Conservation (phyloP, 495 filamentous ascomycete species). For the Hypoxylon cercidicola region DNA sequence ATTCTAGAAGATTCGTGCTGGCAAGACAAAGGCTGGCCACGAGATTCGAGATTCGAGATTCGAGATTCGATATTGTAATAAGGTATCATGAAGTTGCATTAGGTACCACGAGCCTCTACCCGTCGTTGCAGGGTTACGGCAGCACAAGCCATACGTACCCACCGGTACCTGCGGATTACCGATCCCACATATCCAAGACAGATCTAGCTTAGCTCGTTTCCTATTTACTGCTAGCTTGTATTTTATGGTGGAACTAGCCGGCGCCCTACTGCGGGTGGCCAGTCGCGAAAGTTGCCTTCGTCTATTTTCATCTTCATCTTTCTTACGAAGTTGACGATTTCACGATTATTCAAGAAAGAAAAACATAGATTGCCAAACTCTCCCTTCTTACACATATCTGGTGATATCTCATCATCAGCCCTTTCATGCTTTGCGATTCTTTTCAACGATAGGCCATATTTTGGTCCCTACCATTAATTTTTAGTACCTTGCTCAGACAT, state of each 20-base stretch:
- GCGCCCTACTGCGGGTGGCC: slow-evolving; percentile 15
- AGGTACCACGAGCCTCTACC: no score
- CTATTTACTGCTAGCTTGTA: slow-evolving; percentile 21
- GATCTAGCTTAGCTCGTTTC: slow-evolving; percentile 16
- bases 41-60: no score
- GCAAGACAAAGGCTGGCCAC: no score
- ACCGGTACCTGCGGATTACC: slow-evolving; percentile 1
- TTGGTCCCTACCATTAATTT: slow-evolving; percentile 3
- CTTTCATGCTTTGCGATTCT: background rate
- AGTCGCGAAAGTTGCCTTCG: slow-evolving; percentile 27
- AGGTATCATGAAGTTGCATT: background rate
- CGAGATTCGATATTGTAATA: no score
- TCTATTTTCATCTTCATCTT: slow-evolving; percentile 19
- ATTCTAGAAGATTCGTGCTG: background rate
- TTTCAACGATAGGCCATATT: slow-evolving; percentile 7
- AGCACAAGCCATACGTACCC: background rate
- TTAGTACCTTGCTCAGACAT: background rate
- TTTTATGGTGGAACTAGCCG: slow-evolving; percentile 21
- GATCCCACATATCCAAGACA: slow-evolving; percentile 12
- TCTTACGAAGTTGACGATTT: slow-evolving; percentile 12
- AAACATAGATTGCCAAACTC: background rate
- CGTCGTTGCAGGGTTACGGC: background rate
- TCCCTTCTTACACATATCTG: slow-evolving; percentile 1
- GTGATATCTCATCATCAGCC: background rate
- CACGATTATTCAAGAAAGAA: slow-evolving; percentile 1